Base-by-base conservation (phyloP, 2,329 filamentous ascomycete species). In the Nemania diffusa region DNA sequence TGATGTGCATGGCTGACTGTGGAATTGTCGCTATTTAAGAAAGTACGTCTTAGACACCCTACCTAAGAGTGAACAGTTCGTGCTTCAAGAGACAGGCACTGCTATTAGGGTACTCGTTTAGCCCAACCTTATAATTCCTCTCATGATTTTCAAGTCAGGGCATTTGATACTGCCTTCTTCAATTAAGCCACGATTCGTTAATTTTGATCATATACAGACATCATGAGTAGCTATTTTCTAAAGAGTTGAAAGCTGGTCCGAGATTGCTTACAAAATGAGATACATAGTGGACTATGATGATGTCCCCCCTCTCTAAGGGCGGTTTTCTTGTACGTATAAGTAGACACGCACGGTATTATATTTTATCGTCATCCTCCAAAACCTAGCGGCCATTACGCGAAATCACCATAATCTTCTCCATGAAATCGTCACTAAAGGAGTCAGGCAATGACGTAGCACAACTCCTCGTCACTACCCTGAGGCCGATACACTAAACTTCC, bases 261-360 rank as follows among this genome's bases (percentile, higher is more conserved):
- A 27, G 44, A n/a, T 8, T 34, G 34, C 29, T 53, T 46, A 59
- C 7, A 22, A 27, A 20, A 20, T 20, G 20, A 24, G 13, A 42
- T 48, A 51, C 24, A 22, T 46, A 13, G 46, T 60, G 26, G 22
- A 60, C 37, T 65, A 56, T 40, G 29, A 60, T 37, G 32, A 55
- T 17, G 4, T 58, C n/a, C n/a, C n/a, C 8, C 32, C 32, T 44
- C 44, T 20, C 53, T 62, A 15, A 26, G 27, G 37, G 27, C 56
- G 6, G 56, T n/a, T 13, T 27, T 59, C 27, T n/a, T 15, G 8
- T 53, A 32, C 24, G 32, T 24, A 22, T 20, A 52, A 24, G 53
- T 55, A 15, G 62, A 64, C n/a, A n/a, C n/a, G n/a, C 17, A 46
- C 26, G 9, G 8, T 64, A 2, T 7, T 59, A 20, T 59, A 46